phyloP scores from a whole-genome alignment of 176 grass and related monocot species.

The Elaeis guineensis region DNA sequence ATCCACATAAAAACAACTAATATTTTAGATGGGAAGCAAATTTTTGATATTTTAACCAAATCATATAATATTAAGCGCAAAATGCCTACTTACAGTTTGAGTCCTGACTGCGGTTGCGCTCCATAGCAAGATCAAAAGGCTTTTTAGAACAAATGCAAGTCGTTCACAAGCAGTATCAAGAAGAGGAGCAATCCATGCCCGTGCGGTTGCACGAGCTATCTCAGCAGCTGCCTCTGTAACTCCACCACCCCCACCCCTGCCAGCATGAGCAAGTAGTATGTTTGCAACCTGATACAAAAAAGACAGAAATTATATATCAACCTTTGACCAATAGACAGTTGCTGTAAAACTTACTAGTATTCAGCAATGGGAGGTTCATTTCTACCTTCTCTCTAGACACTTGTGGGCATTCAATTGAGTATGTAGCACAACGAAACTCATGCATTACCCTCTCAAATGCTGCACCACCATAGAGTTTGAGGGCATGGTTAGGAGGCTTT shows the following conservation, averaged over 20 bases:
- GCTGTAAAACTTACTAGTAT: no score
- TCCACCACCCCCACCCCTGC: conserved; percentile 69
- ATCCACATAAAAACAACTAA: no score
- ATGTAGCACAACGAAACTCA: conserved; percentile 88
- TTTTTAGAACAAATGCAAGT: conserved; percentile 90
- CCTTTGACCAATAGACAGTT: no score
- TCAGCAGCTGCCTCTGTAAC: conserved; percentile 82
- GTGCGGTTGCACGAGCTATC: conserved; percentile 78
- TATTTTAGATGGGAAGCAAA: no score
- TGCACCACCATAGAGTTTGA: conserved; percentile 88
- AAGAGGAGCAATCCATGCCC: conserved; percentile 86
- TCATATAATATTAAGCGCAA: no score
- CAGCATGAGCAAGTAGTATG: conserved; percentile 96
- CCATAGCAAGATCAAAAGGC: conserved; percentile 92
- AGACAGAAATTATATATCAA: not conserved
- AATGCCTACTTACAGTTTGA: conserved; percentile 36
- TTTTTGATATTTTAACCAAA: no score
- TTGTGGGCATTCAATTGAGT: conserved; percentile 87
- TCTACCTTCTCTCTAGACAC: conserved; percentile 92
- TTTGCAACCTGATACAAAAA: conserved; percentile 67
- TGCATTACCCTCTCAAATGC: conserved; percentile 96
- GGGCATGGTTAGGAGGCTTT: conserved; percentile 66
- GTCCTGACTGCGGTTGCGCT: conserved; percentile 53
- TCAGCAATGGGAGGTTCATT: no score
- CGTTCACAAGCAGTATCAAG: conserved; percentile 85